Base-by-base conservation (phyloP, 495 filamentous ascomycete species). In the Haplographium delicatum region DNA sequence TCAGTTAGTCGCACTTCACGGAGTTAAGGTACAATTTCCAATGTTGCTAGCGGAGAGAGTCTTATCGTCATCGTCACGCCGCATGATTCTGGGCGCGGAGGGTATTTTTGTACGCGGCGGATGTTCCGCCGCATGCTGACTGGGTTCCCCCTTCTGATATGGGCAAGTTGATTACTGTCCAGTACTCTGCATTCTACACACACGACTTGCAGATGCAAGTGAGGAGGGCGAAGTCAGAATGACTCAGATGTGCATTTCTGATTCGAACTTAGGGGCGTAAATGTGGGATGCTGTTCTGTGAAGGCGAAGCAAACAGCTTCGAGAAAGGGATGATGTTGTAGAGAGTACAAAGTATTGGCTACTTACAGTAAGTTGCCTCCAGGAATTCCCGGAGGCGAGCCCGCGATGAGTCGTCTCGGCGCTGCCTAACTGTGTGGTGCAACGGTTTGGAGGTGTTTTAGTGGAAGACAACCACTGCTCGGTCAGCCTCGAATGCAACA, bases 11-110 rank as follows among this genome's bases (percentile, higher is more conserved):
- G n/a, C n/a, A n/a, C n/a, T n/a, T n/a, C n/a, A 38, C 45, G 33
- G 45, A 39, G 20, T 25, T 48, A 25, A 47, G 16, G 18, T n/a
- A n/a, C n/a, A n/a, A n/a, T n/a, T n/a, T n/a, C n/a, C n/a, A n/a
- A n/a, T n/a, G n/a, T n/a, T n/a, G n/a, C n/a, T n/a, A n/a, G n/a
- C n/a, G n/a, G n/a, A n/a, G n/a, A n/a, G n/a, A n/a, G n/a, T n/a
- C n/a, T n/a, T n/a, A n/a, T n/a, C n/a, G n/a, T n/a, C n/a, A 30
- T 44, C 51, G 51, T 54, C 51, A 54, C 44, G 26, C 24, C 44
- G 51, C 51, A 54, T 24, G 27, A 23, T 31, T 47, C 20, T 18
- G 27, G 31, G 39, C 10, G 5, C 33, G 46, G 18, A 37, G 43
- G 7, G 43, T 27, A 37, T 16, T 44, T 51, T 24, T 11, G 51